Evolutionary conservation across 225 moss, liverwort and hornwort genomes (phyloP), one percentile per base, ranked within the genome.

Genomic region (Marchantia paleacea): DNA sequence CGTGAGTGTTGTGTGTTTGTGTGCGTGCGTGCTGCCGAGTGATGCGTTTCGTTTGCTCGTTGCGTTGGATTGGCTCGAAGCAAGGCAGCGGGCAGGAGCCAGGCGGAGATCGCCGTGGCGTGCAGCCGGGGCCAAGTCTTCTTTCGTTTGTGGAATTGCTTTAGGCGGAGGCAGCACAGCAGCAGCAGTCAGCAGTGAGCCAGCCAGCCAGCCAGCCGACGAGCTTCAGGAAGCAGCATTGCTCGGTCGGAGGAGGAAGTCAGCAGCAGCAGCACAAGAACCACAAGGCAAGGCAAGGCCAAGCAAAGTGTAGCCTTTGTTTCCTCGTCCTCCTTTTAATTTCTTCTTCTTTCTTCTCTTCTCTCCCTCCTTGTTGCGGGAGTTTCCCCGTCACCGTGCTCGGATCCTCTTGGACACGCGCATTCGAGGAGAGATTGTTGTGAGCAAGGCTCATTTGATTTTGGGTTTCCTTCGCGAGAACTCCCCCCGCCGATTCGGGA

Each of bases 261-360:
- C 55, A 74, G 74, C 55, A 74, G 71, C 39, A 71, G 26, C 29
- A 28, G 72, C 24, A 72, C 26, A 25, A 73, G 25, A 69, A 39
- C 2, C 30, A 16, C 30, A 39, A 70, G 47, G 20, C 31, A 12
- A 49, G 48, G 39, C 39, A 39, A 39, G 15, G 58, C 6, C 6
- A 19, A 70, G 31, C 70, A 18, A 49, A 39, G 39, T 5, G 39
- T 2, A 39, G 39, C 39, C 39, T 57, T 57, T 9, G 14, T 19
- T 57, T 57, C 57, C 57, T 57, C 14, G 13, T 57, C 57, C 19
- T 57, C 57, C 71, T 20, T 22, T 26, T 3, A 15, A 52, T 53
- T 24, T 65, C 47, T 52, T 25, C 24, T 22, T 73, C 73, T 9
- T 52, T 53, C 19, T 49, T 73, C 52, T 71, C 16, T 74, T 13